A percentile compares a stretch with the other conserved stretches of the same genome.
These are phyloP conservation scores for Neoboletus brunneissimus DNA, from an alignment of 768 basidiomycete species.

Conservation along the genomic window DNA sequence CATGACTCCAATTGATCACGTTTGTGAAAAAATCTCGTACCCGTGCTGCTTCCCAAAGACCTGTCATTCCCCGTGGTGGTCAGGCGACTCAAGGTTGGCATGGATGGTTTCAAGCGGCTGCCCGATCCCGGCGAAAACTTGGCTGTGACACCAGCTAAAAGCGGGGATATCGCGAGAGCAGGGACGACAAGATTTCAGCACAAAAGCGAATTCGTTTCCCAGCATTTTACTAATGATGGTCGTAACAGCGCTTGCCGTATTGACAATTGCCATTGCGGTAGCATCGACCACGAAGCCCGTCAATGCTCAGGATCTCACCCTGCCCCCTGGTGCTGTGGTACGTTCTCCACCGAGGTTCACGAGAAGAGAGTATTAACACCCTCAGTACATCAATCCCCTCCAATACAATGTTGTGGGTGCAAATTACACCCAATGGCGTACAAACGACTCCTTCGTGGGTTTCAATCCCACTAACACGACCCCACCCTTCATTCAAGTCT, in stretches of 20 bases:
- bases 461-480: conserved; percentile 55
- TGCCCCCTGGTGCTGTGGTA: conserved; percentile 26
- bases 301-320: background rate
- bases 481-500: conserved; percentile 50
- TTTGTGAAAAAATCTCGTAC: background rate
- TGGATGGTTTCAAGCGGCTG: background rate
- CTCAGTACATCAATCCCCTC: conserved; percentile 49
- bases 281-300: background rate
- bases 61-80: background rate
- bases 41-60: background rate
- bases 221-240: background rate
- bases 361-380: background rate
- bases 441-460: conserved; percentile 37
- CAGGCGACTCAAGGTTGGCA: background rate
- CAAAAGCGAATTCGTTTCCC: background rate
- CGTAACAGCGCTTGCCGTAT: background rate
- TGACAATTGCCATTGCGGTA: conserved; percentile 6
- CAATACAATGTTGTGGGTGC: conserved; percentile 51
- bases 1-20: background rate
- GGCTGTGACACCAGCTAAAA: background rate
- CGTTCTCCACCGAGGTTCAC: background rate
- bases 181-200: background rate
- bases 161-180: background rate
- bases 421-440: conserved; percentile 37
- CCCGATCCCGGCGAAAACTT: background rate